A percentile compares a stretch with the other conserved stretches of the same genome.
phyloP scores from a whole-genome alignment of 1,284 basidiomycete species.

The Ustilago loliicola region DNA sequence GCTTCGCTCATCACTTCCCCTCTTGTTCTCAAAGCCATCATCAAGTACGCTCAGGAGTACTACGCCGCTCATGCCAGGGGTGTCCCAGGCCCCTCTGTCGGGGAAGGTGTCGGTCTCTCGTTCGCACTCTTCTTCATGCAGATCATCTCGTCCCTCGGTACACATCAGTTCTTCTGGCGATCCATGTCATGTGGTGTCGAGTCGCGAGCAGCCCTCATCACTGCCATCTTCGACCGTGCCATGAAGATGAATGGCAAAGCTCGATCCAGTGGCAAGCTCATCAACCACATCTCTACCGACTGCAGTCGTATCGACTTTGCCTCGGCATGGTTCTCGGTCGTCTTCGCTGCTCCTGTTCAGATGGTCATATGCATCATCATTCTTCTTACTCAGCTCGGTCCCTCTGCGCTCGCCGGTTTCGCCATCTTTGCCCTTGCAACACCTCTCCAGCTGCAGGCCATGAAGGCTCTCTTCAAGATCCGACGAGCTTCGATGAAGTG shows the following conservation, averaged over 20 bases:
- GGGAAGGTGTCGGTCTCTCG: conserved; percentile 62
- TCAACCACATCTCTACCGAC: conserved; percentile 94
- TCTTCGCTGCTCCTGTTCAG: conserved; percentile 78
- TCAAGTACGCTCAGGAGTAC: conserved; percentile 54
- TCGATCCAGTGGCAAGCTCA: conserved; percentile 84
- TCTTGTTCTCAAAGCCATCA: conserved; percentile 63
- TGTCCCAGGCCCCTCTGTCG: conserved; percentile 42
- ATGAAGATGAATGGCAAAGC: conserved; percentile 84
- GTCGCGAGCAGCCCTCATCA: conserved; percentile 86
- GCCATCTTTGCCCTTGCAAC: conserved; percentile 78
- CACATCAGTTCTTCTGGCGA: conserved; percentile 84
- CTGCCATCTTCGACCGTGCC: conserved; percentile 85
- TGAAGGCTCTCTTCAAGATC: conserved; percentile 81
- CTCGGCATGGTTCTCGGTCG: conserved; percentile 81
- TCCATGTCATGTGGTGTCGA: conserved; percentile 75
- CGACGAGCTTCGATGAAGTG: conserved; percentile 85
- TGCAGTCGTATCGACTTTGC: conserved; percentile 91
- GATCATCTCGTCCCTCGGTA: conserved; percentile 78
- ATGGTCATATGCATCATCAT: conserved; percentile 73
- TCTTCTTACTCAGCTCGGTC: conserved; percentile 82
- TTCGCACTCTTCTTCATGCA: conserved; percentile 78
- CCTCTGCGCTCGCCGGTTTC: conserved; percentile 85
- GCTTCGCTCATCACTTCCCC: conserved; percentile 63
- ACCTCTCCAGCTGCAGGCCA: conserved; percentile 79
- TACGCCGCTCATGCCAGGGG: conserved; percentile 37